phyloP scores from a whole-genome alignment of 495 filamentous ascomycete genomes.

The Penicillium angulare region DNA sequence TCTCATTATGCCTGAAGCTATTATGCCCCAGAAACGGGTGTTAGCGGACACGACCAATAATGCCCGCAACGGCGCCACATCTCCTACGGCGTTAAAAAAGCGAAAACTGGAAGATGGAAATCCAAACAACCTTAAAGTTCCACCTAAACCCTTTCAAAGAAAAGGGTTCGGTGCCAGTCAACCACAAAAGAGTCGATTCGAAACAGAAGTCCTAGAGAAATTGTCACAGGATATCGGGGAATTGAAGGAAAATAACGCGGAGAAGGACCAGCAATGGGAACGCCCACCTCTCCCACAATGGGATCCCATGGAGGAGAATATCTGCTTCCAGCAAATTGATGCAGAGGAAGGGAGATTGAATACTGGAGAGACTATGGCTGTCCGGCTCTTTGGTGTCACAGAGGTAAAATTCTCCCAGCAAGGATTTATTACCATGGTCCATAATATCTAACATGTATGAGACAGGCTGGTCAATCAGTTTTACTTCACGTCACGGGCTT shows the following conservation, averaged over 20 bases:
- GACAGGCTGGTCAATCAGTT: conserved; percentile 80
- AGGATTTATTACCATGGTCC: background rate
- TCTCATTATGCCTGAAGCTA: conserved; percentile 49
- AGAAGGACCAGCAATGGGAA: conserved; percentile 93
- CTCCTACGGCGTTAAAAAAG: conserved; percentile 66
- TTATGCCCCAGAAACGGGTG: conserved; percentile 56
- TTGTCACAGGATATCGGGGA: conserved; percentile 87
- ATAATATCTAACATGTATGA: conserved; percentile 12
- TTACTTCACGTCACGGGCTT: conserved; percentile 95
- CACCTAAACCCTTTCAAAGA: conserved; percentile 53
- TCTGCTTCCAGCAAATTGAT: conserved; percentile 95
- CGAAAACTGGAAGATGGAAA: conserved; percentile 65
- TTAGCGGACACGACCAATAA: conserved; percentile 58
- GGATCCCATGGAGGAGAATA: conserved; percentile 63
- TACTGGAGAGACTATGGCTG: conserved; percentile 63
- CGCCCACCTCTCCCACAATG: conserved; percentile 74
- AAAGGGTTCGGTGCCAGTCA: conserved; percentile 73
- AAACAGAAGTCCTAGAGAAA: conserved; percentile 90
- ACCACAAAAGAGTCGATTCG: conserved; percentile 82
- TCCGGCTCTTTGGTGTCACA: conserved; percentile 97
- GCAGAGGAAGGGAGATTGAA: conserved; percentile 79
- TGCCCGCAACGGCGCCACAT: conserved; percentile 42
- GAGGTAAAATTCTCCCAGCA: conserved; percentile 50
- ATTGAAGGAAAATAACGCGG: conserved; percentile 78
- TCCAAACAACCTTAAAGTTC: conserved; percentile 54